Percentiles rank a stretch among this genome's conserved stretches.
phyloP scores from a whole-genome alignment of 768 basidiomycete species.

The Boletellus sp. region DNA sequence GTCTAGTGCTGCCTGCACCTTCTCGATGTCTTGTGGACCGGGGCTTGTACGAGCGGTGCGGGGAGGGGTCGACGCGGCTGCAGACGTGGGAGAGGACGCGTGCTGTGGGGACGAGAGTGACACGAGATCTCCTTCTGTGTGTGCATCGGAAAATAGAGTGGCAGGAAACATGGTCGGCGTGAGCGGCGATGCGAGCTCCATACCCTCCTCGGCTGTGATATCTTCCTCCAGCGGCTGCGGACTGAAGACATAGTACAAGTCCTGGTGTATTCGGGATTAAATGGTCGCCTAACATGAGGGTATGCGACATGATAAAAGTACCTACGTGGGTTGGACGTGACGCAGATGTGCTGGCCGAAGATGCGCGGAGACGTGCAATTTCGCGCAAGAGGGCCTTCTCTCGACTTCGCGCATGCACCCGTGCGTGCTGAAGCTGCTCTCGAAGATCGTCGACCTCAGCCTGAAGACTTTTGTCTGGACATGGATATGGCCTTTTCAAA shows the following conservation, averaged over 20 bases:
- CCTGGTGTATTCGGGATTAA: conserved; percentile 4
- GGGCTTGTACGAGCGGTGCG: conserved; percentile 3
- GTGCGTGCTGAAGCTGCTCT: conserved; percentile 28
- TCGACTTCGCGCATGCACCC: conserved; percentile 22
- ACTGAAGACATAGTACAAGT: conserved; percentile 2
- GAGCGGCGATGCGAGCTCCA: conserved; percentile 54
- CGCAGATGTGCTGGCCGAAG: conserved; percentile 1
- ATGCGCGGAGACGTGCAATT: conserved; percentile 20
- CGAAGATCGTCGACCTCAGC: conserved; percentile 27
- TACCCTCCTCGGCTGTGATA: conserved; percentile 40
- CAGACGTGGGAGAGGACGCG: conserved; percentile 15
- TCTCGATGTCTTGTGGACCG: conserved; percentile 16
- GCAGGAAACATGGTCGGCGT: conserved; percentile 29
- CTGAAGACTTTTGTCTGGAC: conserved; percentile 26
- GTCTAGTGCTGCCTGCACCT: conserved; percentile 19
- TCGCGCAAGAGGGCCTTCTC: conserved; percentile 35
- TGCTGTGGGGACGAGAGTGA: conserved; percentile 18
- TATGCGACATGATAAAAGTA: neutral
- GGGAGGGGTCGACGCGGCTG: neutral
- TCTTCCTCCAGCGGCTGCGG: conserved; percentile 30
- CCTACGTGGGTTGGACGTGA: conserved; percentile 3
- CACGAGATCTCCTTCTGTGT: conserved; percentile 12
- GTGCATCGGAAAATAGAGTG: neutral
- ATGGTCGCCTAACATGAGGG: neutral
- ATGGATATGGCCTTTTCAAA: neutral